These are phyloP conservation scores for Kodamaea jinghongensis DNA, from an alignment of 805 yeast species.

Conservation along the genomic window DNA sequence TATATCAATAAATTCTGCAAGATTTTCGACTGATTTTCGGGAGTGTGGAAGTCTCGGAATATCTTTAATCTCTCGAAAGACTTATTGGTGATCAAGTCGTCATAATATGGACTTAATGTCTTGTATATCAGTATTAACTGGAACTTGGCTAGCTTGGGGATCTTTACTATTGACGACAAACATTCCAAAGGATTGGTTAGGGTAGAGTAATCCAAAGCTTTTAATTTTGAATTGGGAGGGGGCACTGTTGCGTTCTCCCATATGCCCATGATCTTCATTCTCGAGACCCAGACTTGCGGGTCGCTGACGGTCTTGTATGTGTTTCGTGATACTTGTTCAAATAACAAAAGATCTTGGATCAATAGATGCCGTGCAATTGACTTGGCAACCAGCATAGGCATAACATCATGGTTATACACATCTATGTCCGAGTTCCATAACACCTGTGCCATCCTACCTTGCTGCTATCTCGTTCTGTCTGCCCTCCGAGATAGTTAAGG, in stretches of 20 bases:
- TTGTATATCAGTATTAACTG: conserved; percentile 40
- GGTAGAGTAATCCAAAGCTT: conserved; percentile 6
- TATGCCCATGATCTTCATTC: conserved; percentile 32
- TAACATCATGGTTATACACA: conserved; percentile 36
- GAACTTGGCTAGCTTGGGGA: conserved; percentile 30
- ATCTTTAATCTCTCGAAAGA: conserved; percentile 42
- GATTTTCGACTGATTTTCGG: conserved; percentile 50
- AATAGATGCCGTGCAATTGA: conserved; percentile 32
- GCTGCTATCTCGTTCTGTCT: no score
- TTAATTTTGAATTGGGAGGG: conserved; percentile 6
- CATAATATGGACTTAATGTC: conserved; percentile 42
- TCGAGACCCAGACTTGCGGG: conserved; percentile 38
- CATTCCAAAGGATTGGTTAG: conserved; percentile 34
- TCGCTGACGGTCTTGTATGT: conserved; percentile 37
- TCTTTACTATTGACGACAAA: conserved; percentile 24
- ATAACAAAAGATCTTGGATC: conserved; percentile 37
- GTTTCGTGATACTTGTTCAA: conserved; percentile 38
- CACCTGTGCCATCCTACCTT: conserved; percentile 37
- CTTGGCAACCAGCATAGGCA: conserved; percentile 38
- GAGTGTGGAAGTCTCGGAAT: conserved; percentile 46
- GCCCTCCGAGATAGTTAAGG: no score
- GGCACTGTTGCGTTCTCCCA: conserved; percentile 30
- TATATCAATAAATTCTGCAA: conserved; percentile 40
- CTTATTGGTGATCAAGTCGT: conserved; percentile 42
- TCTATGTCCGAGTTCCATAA: conserved; percentile 47